Evolutionary conservation across 176 grass and related monocot species (phyloP).

Genomic region (Avena eriantha): DNA sequence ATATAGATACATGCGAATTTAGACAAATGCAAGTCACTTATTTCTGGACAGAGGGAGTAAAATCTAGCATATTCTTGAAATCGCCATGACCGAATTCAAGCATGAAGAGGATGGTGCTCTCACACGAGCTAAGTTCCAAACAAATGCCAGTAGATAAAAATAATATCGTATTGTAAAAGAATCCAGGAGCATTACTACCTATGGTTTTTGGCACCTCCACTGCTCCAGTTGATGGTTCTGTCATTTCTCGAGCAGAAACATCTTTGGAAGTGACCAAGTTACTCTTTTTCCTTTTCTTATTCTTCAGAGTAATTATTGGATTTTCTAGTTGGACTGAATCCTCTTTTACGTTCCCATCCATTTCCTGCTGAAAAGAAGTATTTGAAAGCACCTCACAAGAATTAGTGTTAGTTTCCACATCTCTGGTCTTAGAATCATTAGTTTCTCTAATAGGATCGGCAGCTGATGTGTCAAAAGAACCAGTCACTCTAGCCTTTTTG

Average conservation of each 20-base stretch:
- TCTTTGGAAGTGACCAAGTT: constrained; percentile 36
- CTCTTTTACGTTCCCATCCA: constrained; percentile 13
- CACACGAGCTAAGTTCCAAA: constrained; percentile 9
- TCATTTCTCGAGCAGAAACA: constrained; percentile 39
- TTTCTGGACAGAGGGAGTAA: not conserved
- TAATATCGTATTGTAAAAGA: constrained; percentile 12
- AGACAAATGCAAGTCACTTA: too few relatives aligned
- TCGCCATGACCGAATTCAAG: constrained; percentile 27
- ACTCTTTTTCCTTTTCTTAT: constrained; percentile 62
- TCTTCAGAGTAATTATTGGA: constrained; percentile 53
- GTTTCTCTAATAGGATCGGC: constrained; percentile 19
- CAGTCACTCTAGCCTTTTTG: constrained; percentile 34
- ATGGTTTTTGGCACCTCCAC: constrained; percentile 31
- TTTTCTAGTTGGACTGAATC: constrained; percentile 41
- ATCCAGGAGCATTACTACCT: constrained; percentile 24
- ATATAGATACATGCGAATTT: too few relatives aligned
- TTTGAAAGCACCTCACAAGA: constrained; percentile 15
- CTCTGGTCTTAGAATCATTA: constrained; percentile 15
- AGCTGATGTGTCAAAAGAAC: constrained; percentile 34
- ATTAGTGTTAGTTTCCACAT: constrained; percentile 27
- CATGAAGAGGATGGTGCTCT: not conserved
- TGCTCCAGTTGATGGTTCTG: constrained; percentile 32
- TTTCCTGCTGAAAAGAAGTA: constrained; percentile 38
- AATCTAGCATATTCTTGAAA: constrained; percentile 18
- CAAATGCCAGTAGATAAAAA: not conserved